A percentile compares a stretch with the other conserved stretches of the same genome.
Evolutionary conservation across 306 rosid species (phyloP).

Genomic region (Castanea mollissima): DNA sequence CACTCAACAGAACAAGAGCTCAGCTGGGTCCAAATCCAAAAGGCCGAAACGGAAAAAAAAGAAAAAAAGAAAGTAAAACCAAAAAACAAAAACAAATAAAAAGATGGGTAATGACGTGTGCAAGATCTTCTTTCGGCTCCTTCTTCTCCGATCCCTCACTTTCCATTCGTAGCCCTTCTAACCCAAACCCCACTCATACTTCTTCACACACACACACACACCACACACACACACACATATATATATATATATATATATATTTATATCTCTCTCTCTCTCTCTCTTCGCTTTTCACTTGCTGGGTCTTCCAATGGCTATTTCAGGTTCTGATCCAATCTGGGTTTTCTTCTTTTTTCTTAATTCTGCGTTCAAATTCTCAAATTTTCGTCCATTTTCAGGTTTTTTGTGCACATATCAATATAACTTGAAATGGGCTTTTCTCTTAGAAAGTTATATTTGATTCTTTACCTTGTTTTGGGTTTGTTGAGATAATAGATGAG

Average conservation of each 20-base stretch:
- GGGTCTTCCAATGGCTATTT: slow-evolving; percentile 36
- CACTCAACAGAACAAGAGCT: no score
- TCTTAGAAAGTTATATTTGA: not conserved
- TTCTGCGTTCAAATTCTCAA: slow-evolving; percentile 13
- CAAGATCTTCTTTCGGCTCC: slow-evolving; percentile 34
- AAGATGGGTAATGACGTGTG: slow-evolving; percentile 33
- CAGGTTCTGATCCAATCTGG: slow-evolving; percentile 36
- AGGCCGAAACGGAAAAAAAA: no score
- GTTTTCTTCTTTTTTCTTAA: slow-evolving; percentile 11
- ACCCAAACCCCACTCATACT: not conserved
- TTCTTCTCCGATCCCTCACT: slow-evolving; percentile 29
- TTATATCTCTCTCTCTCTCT: not conserved
- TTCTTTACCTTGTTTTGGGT: not conserved
- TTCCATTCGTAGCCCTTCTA: slow-evolving; percentile 19
- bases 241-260: not conserved
- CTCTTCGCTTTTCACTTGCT: not conserved
- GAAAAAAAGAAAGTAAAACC: no score
- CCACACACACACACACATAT: no score
- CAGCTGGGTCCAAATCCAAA: no score
- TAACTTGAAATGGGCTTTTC: not conserved
- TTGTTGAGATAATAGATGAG: slow-evolving; percentile 4
- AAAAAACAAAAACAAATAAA: no score
- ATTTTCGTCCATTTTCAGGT: not conserved
- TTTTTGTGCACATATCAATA: not conserved
- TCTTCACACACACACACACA: not conserved